Conservation (phyloP, 2,329 filamentous ascomycete species). For the Colletotrichum lupini region DNA sequence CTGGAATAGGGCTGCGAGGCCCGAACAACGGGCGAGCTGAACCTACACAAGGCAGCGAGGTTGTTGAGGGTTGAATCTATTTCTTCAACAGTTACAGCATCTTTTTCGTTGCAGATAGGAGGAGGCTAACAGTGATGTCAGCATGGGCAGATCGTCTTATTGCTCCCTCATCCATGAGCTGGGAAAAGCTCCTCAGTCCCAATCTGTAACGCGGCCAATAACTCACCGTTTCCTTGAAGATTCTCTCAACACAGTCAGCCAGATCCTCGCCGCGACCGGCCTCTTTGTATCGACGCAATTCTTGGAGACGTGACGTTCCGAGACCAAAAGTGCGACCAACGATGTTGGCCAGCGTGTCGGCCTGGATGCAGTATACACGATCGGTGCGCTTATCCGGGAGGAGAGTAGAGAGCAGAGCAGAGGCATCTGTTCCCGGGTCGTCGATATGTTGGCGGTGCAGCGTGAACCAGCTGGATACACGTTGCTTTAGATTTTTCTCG, state of each 20-base stretch:
- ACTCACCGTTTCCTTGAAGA: constrained; percentile 70
- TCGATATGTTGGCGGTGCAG: constrained; percentile 69
- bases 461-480: constrained; percentile 75
- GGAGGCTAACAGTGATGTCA: constrained; percentile 54
- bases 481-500: constrained; percentile 43
- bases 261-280: constrained; percentile 73
- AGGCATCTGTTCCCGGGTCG: constrained; percentile 64
- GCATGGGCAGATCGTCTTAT: neutral
- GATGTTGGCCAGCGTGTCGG: constrained; percentile 70
- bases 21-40: constrained; percentile 75
- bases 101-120: constrained; percentile 43
- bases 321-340: constrained; percentile 74
- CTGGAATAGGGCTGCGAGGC: constrained; percentile 42
- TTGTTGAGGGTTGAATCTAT: constrained; percentile 74
- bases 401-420: constrained; percentile 79
- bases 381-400: constrained; percentile 82
- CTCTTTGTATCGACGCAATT: constrained; percentile 72
- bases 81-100: constrained; percentile 74
- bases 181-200: constrained; percentile 36
- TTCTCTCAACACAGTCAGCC: constrained; percentile 75
- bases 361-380: constrained; percentile 79
- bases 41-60: constrained; percentile 75
- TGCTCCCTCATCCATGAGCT: constrained; percentile 34
- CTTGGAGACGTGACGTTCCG: constrained; percentile 67
- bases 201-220: neutral